Evolutionary conservation across 179 eudicot genomes (phyloP), one percentile per base, ranked within the genome.

Genomic region (Patellifolia procumbens): DNA sequence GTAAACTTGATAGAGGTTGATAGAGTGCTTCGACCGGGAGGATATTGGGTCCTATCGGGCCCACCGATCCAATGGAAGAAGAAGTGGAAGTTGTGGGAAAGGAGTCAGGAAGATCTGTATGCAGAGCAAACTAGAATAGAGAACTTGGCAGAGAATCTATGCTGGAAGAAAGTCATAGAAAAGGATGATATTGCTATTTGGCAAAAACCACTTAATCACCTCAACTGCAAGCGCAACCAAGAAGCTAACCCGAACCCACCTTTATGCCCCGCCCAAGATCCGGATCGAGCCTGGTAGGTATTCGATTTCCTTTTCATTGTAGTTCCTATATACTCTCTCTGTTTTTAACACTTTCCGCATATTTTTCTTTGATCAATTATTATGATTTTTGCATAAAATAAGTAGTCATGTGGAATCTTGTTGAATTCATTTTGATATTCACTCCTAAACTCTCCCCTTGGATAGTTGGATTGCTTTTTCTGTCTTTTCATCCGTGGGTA

Each of bases 21-120:
- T 69, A 74, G 97, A 5, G 83, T 93, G 59, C 88, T 93, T 7
- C 78, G 97, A 59, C 97, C 98, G 0, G 98, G 98, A 12, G 98
- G 98, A 28, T 93, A 86, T 46, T 93, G 98, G 98, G 83, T 93
- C 61, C 82, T 93, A 24, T 93, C 98, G 20, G 98, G 98, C 2
- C 98, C 98, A 0, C 98, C 98, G 0, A 92, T 93, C 53, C 48
- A 74, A 5, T 93, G 97, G 97, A 73, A 79, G 72, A 91, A 85
- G 69, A 39, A 89, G 63, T 94, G 94, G 96, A 85, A 72, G 68
- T 97, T 97, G 39, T 94, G 98, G 98, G 39, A 91, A 22, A 92
- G 94, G 77, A 86, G 89, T 24, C 77, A 7, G 78, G 88, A 94
- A 63, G 97, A 91, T 82, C 79, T 92, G 81, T 87, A 88, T 64